Base-by-base conservation (phyloP, 306 rosid species). In the Abrus pulchellus region DNA sequence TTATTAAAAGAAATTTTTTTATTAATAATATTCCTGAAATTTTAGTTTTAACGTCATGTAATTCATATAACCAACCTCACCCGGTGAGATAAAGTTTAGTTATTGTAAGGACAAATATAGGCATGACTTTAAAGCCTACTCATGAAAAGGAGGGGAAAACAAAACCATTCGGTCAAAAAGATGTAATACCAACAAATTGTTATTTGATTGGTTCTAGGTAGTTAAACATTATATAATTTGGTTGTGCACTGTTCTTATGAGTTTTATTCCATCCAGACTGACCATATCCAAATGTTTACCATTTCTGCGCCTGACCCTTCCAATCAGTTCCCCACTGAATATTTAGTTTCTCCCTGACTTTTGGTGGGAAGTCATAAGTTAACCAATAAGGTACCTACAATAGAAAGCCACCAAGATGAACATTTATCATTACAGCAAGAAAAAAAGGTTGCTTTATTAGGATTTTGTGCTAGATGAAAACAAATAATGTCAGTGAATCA, bases 241-340 rank as follows among this genome's bases (percentile, higher is more conserved):
- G 44, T 33, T 64, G 43, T 34, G 68, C 9, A n/a, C 44, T 12
- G 50, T 33, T 71, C 34, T 44, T 6, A 44, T 7, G 68, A 64
- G 49, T 38, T 80, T 14, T 72, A 82, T 71, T 62, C 61, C 60
- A 55, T 72, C 65, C 36, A 69, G 60, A 74, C n/a, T 30, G 57
- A 49, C 43, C 36, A 73, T 64, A 83, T 59, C 67, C 40, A 54
- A 52, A 32, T 47, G 76, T 86, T 87, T 73, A 93, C 98, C 97
- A 95, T 87, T 95, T 93, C 83, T 91, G 97, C 44, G 99, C 92
- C 87, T 95, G 97, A 79, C 98, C 98, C 79, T 90, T 95, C 97
- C 96, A 95, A 85, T 91, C 92, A 82, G 93, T 80, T 73, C 96
- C 98, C 98, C 96, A 91, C 60, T 76, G 93, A 74, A 63, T 76